Conservation (phyloP, 345 rosid species). For the Nasturtium officinale region DNA sequence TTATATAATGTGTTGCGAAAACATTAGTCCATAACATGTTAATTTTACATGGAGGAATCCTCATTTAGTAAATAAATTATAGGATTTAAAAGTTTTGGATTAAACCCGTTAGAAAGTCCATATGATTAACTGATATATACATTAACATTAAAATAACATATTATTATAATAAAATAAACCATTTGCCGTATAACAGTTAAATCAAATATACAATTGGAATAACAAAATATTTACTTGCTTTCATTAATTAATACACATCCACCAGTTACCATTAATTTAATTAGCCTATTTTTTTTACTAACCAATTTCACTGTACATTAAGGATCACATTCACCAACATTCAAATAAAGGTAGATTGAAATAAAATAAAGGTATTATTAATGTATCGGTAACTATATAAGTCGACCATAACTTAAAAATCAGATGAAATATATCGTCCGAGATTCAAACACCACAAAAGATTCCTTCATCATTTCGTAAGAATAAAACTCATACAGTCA, state of each 20-base stretch:
- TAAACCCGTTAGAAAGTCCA: neutral
- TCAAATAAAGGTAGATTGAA: neutral
- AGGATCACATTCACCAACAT: neutral
- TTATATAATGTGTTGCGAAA: neutral
- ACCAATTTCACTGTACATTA: neutral
- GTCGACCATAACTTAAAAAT: constrained; percentile 5
- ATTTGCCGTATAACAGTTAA: neutral
- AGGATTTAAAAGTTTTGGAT: neutral
- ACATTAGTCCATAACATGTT: neutral
- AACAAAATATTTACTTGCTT: neutral
- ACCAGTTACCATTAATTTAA: neutral
- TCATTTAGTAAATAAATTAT: neutral
- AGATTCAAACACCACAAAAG: neutral
- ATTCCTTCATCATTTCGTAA: neutral
- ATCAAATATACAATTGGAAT: neutral
- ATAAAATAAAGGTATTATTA: neutral
- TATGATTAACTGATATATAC: neutral
- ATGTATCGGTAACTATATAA: neutral
- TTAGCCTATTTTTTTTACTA: neutral
- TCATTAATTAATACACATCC: neutral
- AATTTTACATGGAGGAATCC: neutral
- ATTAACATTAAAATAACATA: no score
- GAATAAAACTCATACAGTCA: neutral
- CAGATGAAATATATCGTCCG: neutral
- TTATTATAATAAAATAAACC: neutral